Base-by-base conservation (phyloP, 768 basidiomycete species). In the Psilocybe sp. region DNA sequence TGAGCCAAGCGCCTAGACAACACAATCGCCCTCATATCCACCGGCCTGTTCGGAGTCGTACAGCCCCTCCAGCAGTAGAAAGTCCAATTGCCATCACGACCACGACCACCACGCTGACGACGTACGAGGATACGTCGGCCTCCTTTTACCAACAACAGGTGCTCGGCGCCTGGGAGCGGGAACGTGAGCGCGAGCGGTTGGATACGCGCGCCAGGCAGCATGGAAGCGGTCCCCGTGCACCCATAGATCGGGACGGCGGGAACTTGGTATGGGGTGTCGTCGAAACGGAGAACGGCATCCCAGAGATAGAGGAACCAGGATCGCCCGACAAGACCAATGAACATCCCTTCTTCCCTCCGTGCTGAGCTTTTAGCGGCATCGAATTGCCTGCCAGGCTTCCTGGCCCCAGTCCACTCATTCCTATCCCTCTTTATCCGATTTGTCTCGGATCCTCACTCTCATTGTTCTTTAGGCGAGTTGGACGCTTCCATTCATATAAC, bases 241-340 rank as follows among this genome's bases (percentile, higher is more conserved):
- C 23, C 7, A 7, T 41, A 41, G 79, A 79, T 52, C 69, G 73
- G 2, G 78, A 79, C 46, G 77, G 77, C 1, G 74, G 71, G 34
- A 59, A 63, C 40, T 51, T 53, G 11, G 44, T 58, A 13, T 55
- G 54, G 51, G 57, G 52, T 13, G 31, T 37, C 5, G 40, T 53
- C 15, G 53, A 61, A 33, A 40, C 48, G 10, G 47, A 51, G 15
- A 46, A 47, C 14, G 15, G 31, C 23, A 23, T 39, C 14, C 43
- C 36, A 10, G 50, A 44, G 23, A 41, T 57, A n/a, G 31, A 42
- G 12, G 60, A 75, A 44, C 73, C 75, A 1, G 71, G 69, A 8
- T 74, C 75, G 6, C 72, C 72, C 7, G 62, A 66, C 34, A 81
- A 80, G 60, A 62, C 59, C 19, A 64, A 58, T 31, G 77, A 78